Base-by-base conservation (phyloP, 805 yeast genomes). In the Torulaspora franciscae region DNA sequence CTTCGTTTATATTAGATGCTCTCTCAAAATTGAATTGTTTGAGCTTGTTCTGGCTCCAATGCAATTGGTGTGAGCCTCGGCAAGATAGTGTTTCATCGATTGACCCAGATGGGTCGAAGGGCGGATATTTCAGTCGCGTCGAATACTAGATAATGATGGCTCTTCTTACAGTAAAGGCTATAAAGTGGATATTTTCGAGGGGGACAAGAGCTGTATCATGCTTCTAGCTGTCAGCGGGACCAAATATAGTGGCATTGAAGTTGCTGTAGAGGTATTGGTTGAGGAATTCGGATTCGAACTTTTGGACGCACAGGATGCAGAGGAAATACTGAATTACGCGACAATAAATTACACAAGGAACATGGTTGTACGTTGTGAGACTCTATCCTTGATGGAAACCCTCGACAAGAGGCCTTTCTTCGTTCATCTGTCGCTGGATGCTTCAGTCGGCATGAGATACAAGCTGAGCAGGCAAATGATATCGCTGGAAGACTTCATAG, bases 321-420 rank as follows among this genome's bases (percentile, higher is more conserved):
- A 69, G 1, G 76, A 69, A 2, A 67, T 86, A 27, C 58, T 83
- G 2, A 77, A 77, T 6, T 74, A 71, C 55, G 86, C 79, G 10
- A 89, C 96, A 0, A 58, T 64, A 30, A 69, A 80, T 45, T 90
- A 95, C 89, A 67, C 71, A 17, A 65, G 72, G 10, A 69, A 83
- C 54, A 80, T 69, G 55, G 95, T 86, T 2, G 58, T 84, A 3
- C 62, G 76, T 0, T 76, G 77, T 44, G 62, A 65, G 2, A 69
- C 69, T 17, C 50, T 73, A 10, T 65, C 62, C 4, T 60, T 74
- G 40, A 68, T 84, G 22, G 68, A 70, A 2, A 66, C 63, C 19
- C 63, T 85, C 4, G 69, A 74, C 27, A 79, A 81, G 49, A 68
- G 96, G 45, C 96, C 97, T 0, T 90, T 86, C 60, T 88, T 89